Percentiles rank a stretch among this genome's conserved stretches.
Evolutionary conservation across 2,329 filamentous ascomycete genomes (phyloP).

Genomic region (Cordyceps cateniannulata): DNA sequence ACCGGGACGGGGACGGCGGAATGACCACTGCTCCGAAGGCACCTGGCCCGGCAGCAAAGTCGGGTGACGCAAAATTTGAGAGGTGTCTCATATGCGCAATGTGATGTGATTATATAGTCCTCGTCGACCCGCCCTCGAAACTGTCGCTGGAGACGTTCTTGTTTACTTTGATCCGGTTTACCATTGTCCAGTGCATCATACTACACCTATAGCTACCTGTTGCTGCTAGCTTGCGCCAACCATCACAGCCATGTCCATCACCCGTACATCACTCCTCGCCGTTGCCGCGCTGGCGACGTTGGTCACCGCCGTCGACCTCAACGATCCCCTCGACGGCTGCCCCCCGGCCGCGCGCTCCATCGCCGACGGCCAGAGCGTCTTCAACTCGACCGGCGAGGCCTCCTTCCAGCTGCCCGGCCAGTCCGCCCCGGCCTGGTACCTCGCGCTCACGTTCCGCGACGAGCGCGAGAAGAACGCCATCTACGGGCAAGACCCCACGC

Average conservation of each 20-base stretch:
- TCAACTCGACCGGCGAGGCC: conserved; percentile 12
- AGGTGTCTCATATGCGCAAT: background rate
- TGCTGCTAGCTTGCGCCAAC: background rate
- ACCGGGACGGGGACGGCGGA: conserved; percentile 5
- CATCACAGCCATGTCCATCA: conserved; percentile 9
- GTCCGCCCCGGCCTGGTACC: conserved; percentile 1
- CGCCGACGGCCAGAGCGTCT: background rate
- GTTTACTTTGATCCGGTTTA: background rate
- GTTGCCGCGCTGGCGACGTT: background rate
- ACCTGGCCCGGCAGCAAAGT: background rate
- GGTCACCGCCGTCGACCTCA: background rate
- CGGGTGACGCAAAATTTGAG: background rate
- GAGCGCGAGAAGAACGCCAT: background rate
- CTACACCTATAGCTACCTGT: background rate
- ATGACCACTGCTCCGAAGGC: background rate
- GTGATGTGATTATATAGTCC: conserved; percentile 5
- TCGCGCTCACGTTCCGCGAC: conserved; percentile 8
- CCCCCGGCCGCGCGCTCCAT: background rate
- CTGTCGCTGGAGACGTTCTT: background rate
- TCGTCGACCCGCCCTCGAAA: background rate
- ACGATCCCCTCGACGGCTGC: conserved; percentile 9
- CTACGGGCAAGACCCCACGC: background rate
- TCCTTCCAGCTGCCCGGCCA: background rate
- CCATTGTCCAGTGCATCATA: background rate
- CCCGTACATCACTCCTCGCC: conserved; percentile 2